A percentile compares a stretch with the other conserved stretches of the same genome.
Conservation (phyloP, 2,329 filamentous ascomycete species). For the Scleromitrula shiraiana region DNA sequence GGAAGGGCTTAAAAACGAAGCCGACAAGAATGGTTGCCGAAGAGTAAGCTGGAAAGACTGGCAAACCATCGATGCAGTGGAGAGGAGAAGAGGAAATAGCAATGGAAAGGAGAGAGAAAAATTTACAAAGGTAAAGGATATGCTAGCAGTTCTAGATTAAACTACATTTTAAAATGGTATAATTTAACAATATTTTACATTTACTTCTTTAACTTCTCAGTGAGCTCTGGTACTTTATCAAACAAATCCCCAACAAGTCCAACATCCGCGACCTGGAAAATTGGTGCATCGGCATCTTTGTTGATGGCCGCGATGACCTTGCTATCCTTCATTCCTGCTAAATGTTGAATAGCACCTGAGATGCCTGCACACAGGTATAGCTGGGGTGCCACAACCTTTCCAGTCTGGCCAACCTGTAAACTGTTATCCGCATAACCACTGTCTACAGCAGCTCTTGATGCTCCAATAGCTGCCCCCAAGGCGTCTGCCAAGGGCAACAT, state of each 20-base stretch:
- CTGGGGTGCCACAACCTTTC: conserved; percentile 95
- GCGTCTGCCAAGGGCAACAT: conserved; percentile 90
- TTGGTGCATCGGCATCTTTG: conserved; percentile 93
- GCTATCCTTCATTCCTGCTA: conserved; percentile 99
- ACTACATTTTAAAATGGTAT: conserved; percentile 8
- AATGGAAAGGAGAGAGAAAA: conserved; percentile 74
- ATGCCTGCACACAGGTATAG: conserved; percentile 94
- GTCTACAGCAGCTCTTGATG: conserved; percentile 90
- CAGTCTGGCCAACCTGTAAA: conserved; percentile 94
- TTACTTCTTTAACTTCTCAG: conserved; percentile 72
- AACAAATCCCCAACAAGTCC: conserved; percentile 93
- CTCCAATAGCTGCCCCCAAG: conserved; percentile 90
- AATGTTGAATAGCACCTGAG: conserved; percentile 92
- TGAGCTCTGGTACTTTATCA: conserved; percentile 90
- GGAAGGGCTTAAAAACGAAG: conserved; percentile 62
- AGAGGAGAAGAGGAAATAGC: conserved; percentile 56
- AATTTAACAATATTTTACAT: conserved; percentile 18
- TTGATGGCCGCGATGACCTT: conserved; percentile 99
- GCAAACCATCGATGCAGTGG: conserved; percentile 73
- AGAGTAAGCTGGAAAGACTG: conserved; percentile 79
- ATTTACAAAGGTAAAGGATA: conserved; percentile 48
- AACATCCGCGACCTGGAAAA: conserved; percentile 97
- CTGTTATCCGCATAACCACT: conserved; percentile 98
- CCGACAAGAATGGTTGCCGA: conserved; percentile 45
- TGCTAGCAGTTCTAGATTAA: conserved; percentile 45